These are phyloP conservation scores for Pinus albicaulis DNA, from an alignment of 75 land plant species.

Conservation along the genomic window DNA sequence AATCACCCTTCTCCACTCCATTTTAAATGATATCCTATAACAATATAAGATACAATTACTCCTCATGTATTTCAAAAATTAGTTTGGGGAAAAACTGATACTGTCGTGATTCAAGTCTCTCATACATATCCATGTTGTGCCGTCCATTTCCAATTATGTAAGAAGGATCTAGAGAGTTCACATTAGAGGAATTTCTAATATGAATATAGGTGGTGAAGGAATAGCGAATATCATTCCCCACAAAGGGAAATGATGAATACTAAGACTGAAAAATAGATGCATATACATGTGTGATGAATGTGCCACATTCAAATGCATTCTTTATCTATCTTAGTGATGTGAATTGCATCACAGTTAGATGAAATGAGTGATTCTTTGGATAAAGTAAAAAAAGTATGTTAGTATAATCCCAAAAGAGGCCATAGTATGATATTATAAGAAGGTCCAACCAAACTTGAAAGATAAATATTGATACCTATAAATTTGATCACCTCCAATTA, in stretches of 20 bases:
- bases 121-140: slow-evolving; percentile 2
- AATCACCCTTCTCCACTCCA: slow-evolving; percentile 76
- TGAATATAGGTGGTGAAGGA: slow-evolving; percentile 78
- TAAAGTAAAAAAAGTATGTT: neutral
- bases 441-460: neutral
- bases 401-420: neutral
- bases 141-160: slow-evolving; percentile 7
- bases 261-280: too few species aligned
- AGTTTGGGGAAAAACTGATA: slow-evolving; percentile 62
- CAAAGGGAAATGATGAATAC: slow-evolving; percentile 67
- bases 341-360: slow-evolving; percentile 87
- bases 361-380: slow-evolving; percentile 80
- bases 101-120: slow-evolving; percentile 23
- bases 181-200: slow-evolving; percentile 22
- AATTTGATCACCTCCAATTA: slow-evolving; percentile 94
- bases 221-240: slow-evolving; percentile 70
- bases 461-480: slow-evolving; percentile 35
- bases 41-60: slow-evolving; percentile 74
- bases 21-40: slow-evolving; percentile 75
- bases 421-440: neutral
- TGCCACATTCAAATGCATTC: slow-evolving; percentile 75
- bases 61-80: slow-evolving; percentile 78
- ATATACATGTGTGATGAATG: slow-evolving; percentile 82
- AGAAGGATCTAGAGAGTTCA: neutral
- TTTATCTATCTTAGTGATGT: slow-evolving; percentile 85